phyloP scores from a whole-genome alignment of 495 filamentous ascomycete species.

The Astrocystis sublimbata region DNA sequence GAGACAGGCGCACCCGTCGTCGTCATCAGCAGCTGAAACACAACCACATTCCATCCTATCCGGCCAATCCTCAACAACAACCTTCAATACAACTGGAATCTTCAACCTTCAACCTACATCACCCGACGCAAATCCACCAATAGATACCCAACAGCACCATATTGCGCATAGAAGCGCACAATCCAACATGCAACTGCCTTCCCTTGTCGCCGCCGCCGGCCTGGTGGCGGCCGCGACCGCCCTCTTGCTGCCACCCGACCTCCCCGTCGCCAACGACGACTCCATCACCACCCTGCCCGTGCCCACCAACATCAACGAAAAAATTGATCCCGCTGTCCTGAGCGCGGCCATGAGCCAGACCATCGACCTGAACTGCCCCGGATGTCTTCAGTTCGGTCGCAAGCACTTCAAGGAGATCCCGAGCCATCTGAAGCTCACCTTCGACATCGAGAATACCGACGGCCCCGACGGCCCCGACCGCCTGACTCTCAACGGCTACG shows the following conservation, averaged over 20 bases:
- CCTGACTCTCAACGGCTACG: conserved; percentile 46
- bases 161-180: conserved; percentile 16
- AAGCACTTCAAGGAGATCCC: conserved; percentile 30
- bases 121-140: conserved; percentile 18
- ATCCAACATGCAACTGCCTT: conserved; percentile 32
- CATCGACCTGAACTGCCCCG: conserved; percentile 45
- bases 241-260: conserved; percentile 32
- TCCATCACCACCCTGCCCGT: conserved; percentile 32
- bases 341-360: conserved; percentile 20
- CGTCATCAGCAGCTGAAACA: conserved; percentile 8
- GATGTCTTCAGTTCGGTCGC: conserved; percentile 36
- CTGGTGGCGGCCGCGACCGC: conserved; percentile 37
- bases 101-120: conserved; percentile 1
- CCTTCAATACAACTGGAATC: too few species aligned
- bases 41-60: background rate
- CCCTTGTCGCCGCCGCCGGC: conserved; percentile 31
- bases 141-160: conserved; percentile 15
- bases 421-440: conserved; percentile 44
- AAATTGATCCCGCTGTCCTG: conserved; percentile 13
- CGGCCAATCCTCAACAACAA: conserved; percentile 11
- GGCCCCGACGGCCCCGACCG: conserved; percentile 32
- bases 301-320: conserved; percentile 22
- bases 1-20: conserved; percentile 6
- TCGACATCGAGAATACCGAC: conserved; percentile 36
- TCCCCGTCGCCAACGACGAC: conserved; percentile 24